These are phyloP conservation scores for Epichloe uncinata DNA, from an alignment of 2,329 filamentous ascomycete species.

Conservation along the genomic window DNA sequence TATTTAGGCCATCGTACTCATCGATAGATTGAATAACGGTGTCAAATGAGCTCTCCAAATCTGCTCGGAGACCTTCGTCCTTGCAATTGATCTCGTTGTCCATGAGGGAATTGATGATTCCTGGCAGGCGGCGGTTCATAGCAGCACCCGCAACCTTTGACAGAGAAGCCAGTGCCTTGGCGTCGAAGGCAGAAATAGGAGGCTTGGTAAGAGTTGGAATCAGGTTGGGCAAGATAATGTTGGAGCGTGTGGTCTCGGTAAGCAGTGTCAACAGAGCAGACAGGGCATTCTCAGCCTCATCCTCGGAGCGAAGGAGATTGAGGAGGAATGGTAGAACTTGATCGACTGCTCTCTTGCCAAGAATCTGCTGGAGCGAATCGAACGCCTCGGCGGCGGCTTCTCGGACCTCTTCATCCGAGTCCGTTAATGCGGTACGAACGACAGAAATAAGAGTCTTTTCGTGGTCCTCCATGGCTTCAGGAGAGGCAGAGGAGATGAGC, in stretches of 20 bases:
- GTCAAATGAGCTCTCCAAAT: conserved; percentile 73
- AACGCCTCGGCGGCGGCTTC: conserved; percentile 96
- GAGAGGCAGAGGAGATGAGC: conserved; percentile 76
- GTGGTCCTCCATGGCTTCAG: conserved; percentile 82
- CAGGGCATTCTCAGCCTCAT: conserved; percentile 81
- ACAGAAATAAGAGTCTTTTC: conserved; percentile 93
- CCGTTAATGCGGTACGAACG: conserved; percentile 82
- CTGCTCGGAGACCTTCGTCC: conserved; percentile 57
- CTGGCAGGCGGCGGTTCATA: conserved; percentile 81
- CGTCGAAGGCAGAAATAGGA: conserved; percentile 90
- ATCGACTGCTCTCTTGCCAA: conserved; percentile 90
- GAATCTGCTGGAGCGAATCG: conserved; percentile 81
- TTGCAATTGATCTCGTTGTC: conserved; percentile 73
- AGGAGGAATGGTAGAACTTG: conserved; percentile 89
- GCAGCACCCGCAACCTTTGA: conserved; percentile 81
- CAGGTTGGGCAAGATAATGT: conserved; percentile 91
- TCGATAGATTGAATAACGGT: conserved; percentile 86
- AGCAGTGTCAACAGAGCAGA: conserved; percentile 86
- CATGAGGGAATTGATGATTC: conserved; percentile 86
- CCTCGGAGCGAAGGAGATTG: conserved; percentile 72
- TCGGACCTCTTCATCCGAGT: conserved; percentile 77
- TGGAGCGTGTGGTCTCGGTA: conserved; percentile 84
- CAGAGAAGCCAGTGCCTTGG: conserved; percentile 81
- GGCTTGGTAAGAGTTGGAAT: conserved; percentile 84
- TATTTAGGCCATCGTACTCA: conserved; percentile 90